A percentile compares a stretch with the other conserved stretches of the same genome.
Conservation (phyloP, 805 yeast species). For the Suhomyces emberorum region DNA sequence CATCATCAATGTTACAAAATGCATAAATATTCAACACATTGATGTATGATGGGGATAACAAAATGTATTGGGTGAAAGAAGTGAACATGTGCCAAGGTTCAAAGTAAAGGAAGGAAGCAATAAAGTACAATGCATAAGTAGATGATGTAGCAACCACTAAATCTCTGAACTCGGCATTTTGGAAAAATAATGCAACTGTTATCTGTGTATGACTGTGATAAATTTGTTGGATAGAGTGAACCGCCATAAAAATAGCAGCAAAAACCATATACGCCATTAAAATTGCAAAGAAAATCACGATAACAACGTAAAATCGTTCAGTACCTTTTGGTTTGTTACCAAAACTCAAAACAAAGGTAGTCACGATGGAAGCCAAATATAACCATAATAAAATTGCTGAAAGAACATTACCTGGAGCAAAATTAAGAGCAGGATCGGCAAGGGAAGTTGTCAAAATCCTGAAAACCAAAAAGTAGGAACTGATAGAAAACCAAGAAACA, state of each 20-base stretch:
- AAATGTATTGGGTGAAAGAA: conserved; percentile 49
- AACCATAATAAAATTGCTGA: conserved; percentile 54
- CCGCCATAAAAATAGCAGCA: conserved; percentile 58
- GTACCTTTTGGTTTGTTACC: conserved; percentile 67
- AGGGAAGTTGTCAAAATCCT: conserved; percentile 57
- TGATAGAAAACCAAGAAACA: conserved; percentile 62
- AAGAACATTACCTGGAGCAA: conserved; percentile 47
- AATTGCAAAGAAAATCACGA: conserved; percentile 55
- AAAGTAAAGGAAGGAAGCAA: conserved; percentile 55
- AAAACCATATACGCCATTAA: conserved; percentile 58
- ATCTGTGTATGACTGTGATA: conserved; percentile 36
- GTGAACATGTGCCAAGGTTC: conserved; percentile 69
- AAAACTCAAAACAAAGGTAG: conserved; percentile 60
- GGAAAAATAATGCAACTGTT: conserved; percentile 45
- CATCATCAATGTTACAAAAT: conserved; percentile 68
- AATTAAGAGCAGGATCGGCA: conserved; percentile 31
- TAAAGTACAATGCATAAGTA: conserved; percentile 58
- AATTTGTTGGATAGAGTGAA: conserved; percentile 42
- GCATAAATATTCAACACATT: conserved; percentile 63
- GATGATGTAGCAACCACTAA: conserved; percentile 57
- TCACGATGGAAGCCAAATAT: conserved; percentile 52
- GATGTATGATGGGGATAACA: conserved; percentile 51
- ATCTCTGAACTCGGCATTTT: conserved; percentile 43
- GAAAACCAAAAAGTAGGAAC: conserved; percentile 61
- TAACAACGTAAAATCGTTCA: conserved; percentile 48